Evolutionary conservation across 2,329 filamentous ascomycete genomes (phyloP), one percentile per base, ranked within the genome.

Genomic region (Pestalotiopsis sp.): DNA sequence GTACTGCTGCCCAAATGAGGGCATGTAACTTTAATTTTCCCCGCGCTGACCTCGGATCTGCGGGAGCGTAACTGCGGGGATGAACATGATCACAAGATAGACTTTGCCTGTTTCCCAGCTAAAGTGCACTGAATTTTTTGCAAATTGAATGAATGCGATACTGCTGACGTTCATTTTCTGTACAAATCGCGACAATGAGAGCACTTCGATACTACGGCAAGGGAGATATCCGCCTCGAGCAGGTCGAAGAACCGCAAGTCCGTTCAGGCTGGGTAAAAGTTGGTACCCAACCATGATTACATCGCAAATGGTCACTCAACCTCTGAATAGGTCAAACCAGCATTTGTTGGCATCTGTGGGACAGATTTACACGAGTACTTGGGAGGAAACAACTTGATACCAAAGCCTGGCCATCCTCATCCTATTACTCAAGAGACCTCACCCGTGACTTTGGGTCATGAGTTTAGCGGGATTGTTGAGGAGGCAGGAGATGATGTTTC

Each of bases 381-480:
- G 4, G 64, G 75, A 27, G 70, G 73, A 58, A 77, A 77, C 25
- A 75, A 75, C 1, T 72, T 79, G 52, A 74, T 77, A 64, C 77
- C 76, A 38, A 69, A 67, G 12, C 66, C 65, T 14, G 72, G 71
- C 23, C 69, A 69, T 25, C 87, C 88, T 1, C 90, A 92, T 73
- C 84, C 84, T 2, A 77, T 91, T 31, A 91, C 89, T 0, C 80
- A 84, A 38, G 87, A 87, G 67, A 81, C 80, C 0, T 82, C 88
- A 38, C 90, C 90, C 3, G 82, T 91, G 12, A 89, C 84, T 0
- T 80, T 92, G 13, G 90, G 90, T 27, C 90, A 92, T 74, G 90
- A 92, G 74, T 90, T 92, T 76, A 86, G 84, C 3, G 90, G 90
- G 12, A 83, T 84, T 2, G 81, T 92, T 36, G 81, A 84, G 12